phyloP scores from a whole-genome alignment of 768 basidiomycete genomes.

The Leccinum subtestaceum region DNA sequence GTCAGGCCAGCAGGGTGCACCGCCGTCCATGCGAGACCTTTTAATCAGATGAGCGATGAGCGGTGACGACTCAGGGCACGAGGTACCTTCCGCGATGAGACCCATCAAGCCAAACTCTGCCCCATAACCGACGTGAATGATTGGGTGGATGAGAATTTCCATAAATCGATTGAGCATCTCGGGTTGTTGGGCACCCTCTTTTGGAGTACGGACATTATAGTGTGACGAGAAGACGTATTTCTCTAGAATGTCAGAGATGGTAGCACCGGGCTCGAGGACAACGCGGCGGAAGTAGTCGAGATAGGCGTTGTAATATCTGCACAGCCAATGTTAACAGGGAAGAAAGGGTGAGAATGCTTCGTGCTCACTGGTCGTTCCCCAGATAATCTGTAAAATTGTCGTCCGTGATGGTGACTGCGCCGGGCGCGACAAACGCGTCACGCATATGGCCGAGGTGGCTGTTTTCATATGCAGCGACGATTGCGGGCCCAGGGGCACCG shows the following conservation, averaged over 20 bases:
- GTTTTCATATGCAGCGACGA: constrained; percentile 41
- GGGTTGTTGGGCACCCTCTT: constrained; percentile 38
- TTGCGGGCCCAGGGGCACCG: constrained; percentile 45
- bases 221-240: constrained; percentile 56
- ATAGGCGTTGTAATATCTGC: constrained; percentile 34
- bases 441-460: constrained; percentile 40
- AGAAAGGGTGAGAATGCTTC: background rate
- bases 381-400: constrained; percentile 25
- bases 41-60: background rate
- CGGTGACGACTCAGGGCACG: background rate
- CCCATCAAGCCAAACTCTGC: constrained; percentile 63
- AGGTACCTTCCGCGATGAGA: constrained; percentile 47
- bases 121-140: constrained; percentile 65
- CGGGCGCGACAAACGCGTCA: constrained; percentile 31
- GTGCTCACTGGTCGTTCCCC: constrained; percentile 32
- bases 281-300: constrained; percentile 31
- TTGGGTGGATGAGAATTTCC: constrained; percentile 59
- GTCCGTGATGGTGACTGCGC: constrained; percentile 23
- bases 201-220: constrained; percentile 41
- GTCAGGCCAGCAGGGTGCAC: constrained; percentile 43
- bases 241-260: constrained; percentile 46
- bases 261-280: constrained; percentile 29
- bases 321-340: background rate
- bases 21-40: constrained; percentile 59
- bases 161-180: constrained; percentile 60